A percentile compares a stretch with the other conserved stretches of the same genome.
phyloP scores from a whole-genome alignment of 345 rosid genomes.

The Gossypium anomalum region DNA sequence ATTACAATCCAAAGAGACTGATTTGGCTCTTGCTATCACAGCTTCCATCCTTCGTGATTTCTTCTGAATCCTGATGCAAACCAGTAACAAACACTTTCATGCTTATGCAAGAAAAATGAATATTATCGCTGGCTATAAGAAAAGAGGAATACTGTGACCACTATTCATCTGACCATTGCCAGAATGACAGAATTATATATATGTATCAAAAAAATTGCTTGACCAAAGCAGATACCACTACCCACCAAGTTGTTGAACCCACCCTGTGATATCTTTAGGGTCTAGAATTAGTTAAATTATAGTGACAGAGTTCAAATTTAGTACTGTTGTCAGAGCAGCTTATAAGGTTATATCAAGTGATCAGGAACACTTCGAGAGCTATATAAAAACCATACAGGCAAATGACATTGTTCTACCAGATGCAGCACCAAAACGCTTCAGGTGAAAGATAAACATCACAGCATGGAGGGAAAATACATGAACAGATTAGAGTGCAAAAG shows the following conservation, averaged over 20 bases:
- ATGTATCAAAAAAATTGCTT: not conserved
- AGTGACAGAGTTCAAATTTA: not conserved
- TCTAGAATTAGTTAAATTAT: not conserved
- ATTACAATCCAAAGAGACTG: conserved; percentile 67
- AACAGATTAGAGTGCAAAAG: not conserved
- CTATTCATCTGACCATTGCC: conserved; percentile 4
- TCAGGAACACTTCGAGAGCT: not conserved
- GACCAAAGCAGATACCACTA: not conserved
- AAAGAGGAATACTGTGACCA: not conserved
- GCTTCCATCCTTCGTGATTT: conserved; percentile 63
- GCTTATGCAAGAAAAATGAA: conserved; percentile 3
- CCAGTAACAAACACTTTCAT: conserved; percentile 14
- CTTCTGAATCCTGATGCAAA: conserved; percentile 53
- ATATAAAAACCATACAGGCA: not conserved
- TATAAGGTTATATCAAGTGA: not conserved
- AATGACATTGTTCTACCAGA: not conserved
- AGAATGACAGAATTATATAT: not conserved
- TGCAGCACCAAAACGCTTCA: not conserved
- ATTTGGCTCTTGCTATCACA: conserved; percentile 66
- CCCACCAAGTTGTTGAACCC: not conserved
- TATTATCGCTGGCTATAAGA: not conserved
- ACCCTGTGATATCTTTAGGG: not conserved
- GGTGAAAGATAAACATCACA: not conserved
- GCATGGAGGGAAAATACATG: not conserved
- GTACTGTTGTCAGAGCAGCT: not conserved